These are phyloP conservation scores for Eucalyptus microcorys DNA, from an alignment of 345 rosid species.

Conservation along the genomic window DNA sequence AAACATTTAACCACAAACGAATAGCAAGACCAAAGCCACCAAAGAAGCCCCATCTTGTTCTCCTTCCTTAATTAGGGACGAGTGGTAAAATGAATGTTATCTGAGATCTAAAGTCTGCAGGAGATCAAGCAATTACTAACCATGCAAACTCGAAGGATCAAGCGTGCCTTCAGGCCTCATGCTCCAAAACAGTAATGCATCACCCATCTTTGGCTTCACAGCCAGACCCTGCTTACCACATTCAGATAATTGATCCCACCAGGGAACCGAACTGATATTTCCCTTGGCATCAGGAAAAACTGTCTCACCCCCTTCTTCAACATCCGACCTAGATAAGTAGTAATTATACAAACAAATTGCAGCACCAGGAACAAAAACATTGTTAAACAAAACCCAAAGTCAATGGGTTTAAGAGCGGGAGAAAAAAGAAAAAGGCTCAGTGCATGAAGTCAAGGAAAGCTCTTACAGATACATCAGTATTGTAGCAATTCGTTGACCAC, in stretches of 20 bases:
- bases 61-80: neutral
- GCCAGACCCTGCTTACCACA: constrained; percentile 73
- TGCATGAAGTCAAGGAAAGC: neutral
- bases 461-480: constrained; percentile 89
- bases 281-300: constrained; percentile 65
- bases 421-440: neutral
- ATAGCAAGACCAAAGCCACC: neutral
- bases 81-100: neutral
- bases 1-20: neutral
- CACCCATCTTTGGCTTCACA: constrained; percentile 75
- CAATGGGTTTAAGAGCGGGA: neutral
- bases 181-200: constrained; percentile 90
- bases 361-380: neutral
- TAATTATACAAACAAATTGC: neutral
- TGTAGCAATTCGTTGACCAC: constrained; percentile 90
- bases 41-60: neutral
- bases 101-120: neutral
- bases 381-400: neutral
- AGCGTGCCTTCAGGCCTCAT: constrained; percentile 83
- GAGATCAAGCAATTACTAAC: constrained; percentile 16
- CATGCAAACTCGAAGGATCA: constrained; percentile 85
- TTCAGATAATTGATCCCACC: constrained; percentile 82
- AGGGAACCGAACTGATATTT: constrained; percentile 53
- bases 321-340: constrained; percentile 59
- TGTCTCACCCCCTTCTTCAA: constrained; percentile 98